These are phyloP conservation scores for Craterostigma plantagineum DNA, from an alignment of 257 asterid species.

Conservation along the genomic window DNA sequence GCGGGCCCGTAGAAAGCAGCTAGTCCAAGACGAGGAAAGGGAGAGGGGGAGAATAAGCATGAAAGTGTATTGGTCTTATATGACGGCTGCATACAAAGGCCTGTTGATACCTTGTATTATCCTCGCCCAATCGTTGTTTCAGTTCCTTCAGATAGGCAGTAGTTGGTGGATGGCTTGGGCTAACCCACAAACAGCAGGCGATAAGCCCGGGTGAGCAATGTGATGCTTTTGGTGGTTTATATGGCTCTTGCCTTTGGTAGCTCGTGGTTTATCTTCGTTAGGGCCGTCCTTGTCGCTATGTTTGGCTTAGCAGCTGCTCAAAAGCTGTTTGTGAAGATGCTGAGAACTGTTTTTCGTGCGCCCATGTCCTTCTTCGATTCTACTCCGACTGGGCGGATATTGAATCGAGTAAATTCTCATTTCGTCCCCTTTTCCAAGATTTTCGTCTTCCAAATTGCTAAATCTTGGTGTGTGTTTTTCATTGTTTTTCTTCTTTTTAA, in stretches of 20 bases:
- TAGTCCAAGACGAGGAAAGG: conserved; percentile 97
- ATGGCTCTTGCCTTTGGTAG: conserved; percentile 98
- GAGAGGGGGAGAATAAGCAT: conserved; percentile 93
- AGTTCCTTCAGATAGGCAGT: conserved; percentile 93
- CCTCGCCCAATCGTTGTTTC: conserved; percentile 85
- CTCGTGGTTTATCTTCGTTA: conserved; percentile 75
- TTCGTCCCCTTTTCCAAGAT: no score
- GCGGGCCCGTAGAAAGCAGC: conserved; percentile 75
- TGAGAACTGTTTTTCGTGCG: conserved; percentile 52
- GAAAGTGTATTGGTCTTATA: conserved; percentile 84
- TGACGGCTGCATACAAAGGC: conserved; percentile 96
- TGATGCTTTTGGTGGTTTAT: conserved; percentile 70
- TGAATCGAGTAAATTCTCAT: conserved; percentile 79
- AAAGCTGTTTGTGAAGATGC: conserved; percentile 73
- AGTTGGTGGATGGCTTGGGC: conserved; percentile 99
- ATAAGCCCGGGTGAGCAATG: conserved; percentile 51
- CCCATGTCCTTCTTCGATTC: conserved; percentile 98
- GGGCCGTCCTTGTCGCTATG: conserved; percentile 93
- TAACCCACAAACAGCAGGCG: conserved; percentile 86
- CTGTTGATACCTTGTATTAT: conserved; percentile 68
- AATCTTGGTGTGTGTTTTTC: no score
- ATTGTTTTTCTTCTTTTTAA: conserved; percentile 13
- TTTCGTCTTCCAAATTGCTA: background rate
- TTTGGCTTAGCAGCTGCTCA: conserved; percentile 98
- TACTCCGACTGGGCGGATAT: conserved; percentile 85